phyloP scores from a whole-genome alignment of 257 asterid species.

The Schizonepeta tenuifolia region DNA sequence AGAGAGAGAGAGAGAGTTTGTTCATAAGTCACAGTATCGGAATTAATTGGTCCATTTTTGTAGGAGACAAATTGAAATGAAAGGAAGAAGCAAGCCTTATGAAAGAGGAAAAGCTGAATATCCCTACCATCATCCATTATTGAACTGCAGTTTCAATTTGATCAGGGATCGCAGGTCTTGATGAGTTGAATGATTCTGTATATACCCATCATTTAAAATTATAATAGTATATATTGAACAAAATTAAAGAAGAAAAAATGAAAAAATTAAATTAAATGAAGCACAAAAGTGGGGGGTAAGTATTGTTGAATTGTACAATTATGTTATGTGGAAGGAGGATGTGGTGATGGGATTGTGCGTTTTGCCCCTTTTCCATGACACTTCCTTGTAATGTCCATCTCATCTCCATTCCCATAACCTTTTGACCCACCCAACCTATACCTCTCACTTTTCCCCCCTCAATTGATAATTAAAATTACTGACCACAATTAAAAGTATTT shows the following conservation, averaged over 20 bases:
- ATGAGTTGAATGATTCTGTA: not conserved
- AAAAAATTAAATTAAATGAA: not conserved
- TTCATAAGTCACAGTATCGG: not conserved
- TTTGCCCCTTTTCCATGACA: conserved; percentile 52
- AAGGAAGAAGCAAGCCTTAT: conserved; percentile 47
- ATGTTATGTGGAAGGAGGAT: no score
- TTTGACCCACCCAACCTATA: conserved; percentile 33
- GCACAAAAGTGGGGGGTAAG: not conserved
- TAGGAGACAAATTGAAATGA: conserved; percentile 56
- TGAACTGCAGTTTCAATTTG: conserved; percentile 48
- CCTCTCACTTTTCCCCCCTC: not conserved
- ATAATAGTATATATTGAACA: not conserved
- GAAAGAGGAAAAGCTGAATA: conserved; percentile 44
- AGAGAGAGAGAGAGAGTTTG: not conserved
- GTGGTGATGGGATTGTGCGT: conserved; percentile 66
- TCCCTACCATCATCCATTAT: conserved; percentile 22
- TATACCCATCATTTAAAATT: not conserved
- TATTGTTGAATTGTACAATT: not conserved
- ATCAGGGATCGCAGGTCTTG: conserved; percentile 21
- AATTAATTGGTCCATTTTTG: conserved; percentile 45
- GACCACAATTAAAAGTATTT: no score
- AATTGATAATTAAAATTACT: no score
- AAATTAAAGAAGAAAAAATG: no score
- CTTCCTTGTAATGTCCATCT: conserved; percentile 53
- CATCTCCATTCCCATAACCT: conserved; percentile 30